Evolutionary conservation across 2,329 filamentous ascomycete species (phyloP), one percentile per base, ranked within the genome.

Genomic region (Colletotrichum godetiae): DNA sequence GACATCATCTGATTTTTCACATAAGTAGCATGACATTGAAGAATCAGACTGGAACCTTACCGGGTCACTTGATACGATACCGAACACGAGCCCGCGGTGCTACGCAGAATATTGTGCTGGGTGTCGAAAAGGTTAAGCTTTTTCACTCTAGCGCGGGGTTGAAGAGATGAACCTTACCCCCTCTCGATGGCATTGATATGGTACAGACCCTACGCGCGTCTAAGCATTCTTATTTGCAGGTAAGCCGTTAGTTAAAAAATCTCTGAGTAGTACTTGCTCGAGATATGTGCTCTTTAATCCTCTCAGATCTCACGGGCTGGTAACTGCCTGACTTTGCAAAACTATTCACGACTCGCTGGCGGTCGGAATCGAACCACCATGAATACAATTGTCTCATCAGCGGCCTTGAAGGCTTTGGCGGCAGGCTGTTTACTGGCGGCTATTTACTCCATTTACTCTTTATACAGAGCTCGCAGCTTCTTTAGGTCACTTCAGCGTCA

Each of bases 401-500:
- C 8, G 42, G 19, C 8, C 19, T 49, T 19, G 42, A 19, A 49
- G 19, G 6, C 42, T 8, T 49, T 49, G 19, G 12, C 15, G 1
- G 42, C 42, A 22, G 42, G 15, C 42, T 49, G 19, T 49, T 7
- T 49, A n/a, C 19, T 22, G 1, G 22, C 22, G 15, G 8, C 27
- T 12, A 11, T 46, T 1, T 70, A 59, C 31, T 66, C 60, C 13
- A 6, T 27, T 1, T 27, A 60, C 55, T 70, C 67, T 8, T 49
- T 70, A 3, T 66, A 59, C 12, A 70, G 7, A 7, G 67, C 67
- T 5, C 67, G 67, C 24, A 46, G 13, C 22, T 66, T 70, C 22
- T 71, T 71, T 13, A 63, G 68, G 6, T 33, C 56, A 10, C 62
- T 71, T 2, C 68, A 61, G 46, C 55, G 60, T 15, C 42, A 57